Evolutionary conservation across 345 rosid genomes (phyloP).

Genomic region (Linum lewisii): DNA sequence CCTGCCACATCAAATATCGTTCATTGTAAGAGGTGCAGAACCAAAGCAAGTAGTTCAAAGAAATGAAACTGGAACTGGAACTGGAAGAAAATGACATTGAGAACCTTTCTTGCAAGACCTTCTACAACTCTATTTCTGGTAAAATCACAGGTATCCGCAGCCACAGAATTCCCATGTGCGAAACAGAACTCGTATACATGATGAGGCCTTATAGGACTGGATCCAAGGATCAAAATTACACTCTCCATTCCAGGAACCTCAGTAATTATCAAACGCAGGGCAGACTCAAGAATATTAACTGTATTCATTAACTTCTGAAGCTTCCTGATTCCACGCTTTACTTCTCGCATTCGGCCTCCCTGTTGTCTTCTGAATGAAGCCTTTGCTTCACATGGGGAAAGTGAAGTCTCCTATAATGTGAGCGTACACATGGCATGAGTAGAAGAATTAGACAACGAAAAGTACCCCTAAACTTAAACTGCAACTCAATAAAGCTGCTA

Average conservation of each 20-base stretch:
- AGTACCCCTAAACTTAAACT: not conserved
- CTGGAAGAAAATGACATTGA: not conserved
- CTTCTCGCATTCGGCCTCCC: slow-evolving; percentile 50
- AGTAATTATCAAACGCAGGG: slow-evolving; percentile 38
- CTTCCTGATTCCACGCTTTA: slow-evolving; percentile 52
- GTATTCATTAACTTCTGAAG: slow-evolving; percentile 58
- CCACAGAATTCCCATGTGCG: slow-evolving; percentile 21
- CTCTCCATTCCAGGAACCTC: slow-evolving; percentile 35
- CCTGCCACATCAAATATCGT: slow-evolving; percentile 29
- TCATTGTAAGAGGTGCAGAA: no score
- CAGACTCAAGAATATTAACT: slow-evolving; percentile 38
- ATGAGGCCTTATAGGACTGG: slow-evolving; percentile 69
- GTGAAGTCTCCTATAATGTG: slow-evolving; percentile 37
- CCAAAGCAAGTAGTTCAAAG: not conserved
- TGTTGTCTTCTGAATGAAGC: slow-evolving; percentile 41
- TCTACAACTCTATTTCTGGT: slow-evolving; percentile 49
- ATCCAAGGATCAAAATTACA: slow-evolving; percentile 57
- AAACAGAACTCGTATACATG: slow-evolving; percentile 54
- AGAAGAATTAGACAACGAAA: not conserved
- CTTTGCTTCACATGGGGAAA: slow-evolving; percentile 30
- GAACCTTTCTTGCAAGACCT: slow-evolving; percentile 76
- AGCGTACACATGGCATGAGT: slow-evolving; percentile 23
- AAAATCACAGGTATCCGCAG: slow-evolving; percentile 34
- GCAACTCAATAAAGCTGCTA: slow-evolving; percentile 7
- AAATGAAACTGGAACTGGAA: not conserved